A percentile compares a stretch with the other conserved stretches of the same genome.
Evolutionary conservation across 305 asterid genomes (phyloP).

Genomic region (Rubia balearica): DNA sequence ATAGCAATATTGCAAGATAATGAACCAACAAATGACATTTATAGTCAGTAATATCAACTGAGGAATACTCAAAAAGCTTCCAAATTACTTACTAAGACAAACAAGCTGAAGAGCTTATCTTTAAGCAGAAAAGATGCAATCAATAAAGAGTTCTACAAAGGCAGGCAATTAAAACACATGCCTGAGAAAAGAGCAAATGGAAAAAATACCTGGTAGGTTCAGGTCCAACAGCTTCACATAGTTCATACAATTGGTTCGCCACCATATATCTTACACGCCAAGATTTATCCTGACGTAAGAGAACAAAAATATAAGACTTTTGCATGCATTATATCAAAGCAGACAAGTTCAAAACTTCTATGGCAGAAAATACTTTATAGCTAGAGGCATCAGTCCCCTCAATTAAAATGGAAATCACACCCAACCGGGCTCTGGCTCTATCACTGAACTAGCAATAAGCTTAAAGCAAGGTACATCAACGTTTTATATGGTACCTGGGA

Average conservation of each 20-base stretch:
- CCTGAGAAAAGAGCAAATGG: not conserved
- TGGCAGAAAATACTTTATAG: not conserved
- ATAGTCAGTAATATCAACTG: too few species aligned
- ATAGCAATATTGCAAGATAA: not conserved
- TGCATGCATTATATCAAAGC: constrained; percentile 3
- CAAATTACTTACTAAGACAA: not conserved
- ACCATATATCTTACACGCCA: constrained; percentile 94
- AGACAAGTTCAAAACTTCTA: not conserved
- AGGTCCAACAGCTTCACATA: constrained; percentile 78
- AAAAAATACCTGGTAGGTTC: constrained; percentile 57
- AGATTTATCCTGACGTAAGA: constrained; percentile 57
- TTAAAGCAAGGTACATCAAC: not conserved
- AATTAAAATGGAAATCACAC: not conserved
- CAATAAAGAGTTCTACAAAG: not conserved
- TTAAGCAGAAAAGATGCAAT: not conserved
- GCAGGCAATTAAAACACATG: not conserved
- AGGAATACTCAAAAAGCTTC: not conserved
- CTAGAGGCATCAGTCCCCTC: not conserved
- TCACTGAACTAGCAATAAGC: constrained; percentile 13
- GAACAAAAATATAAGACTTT: constrained; percentile 1
- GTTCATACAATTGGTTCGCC: constrained; percentile 67
- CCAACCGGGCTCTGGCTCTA: not conserved
- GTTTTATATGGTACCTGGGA: constrained; percentile 50
- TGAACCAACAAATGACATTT: not conserved
- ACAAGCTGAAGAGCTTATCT: not conserved